Conservation (phyloP, 106 monocot genomes). For the Narthecium ossifragum region DNA sequence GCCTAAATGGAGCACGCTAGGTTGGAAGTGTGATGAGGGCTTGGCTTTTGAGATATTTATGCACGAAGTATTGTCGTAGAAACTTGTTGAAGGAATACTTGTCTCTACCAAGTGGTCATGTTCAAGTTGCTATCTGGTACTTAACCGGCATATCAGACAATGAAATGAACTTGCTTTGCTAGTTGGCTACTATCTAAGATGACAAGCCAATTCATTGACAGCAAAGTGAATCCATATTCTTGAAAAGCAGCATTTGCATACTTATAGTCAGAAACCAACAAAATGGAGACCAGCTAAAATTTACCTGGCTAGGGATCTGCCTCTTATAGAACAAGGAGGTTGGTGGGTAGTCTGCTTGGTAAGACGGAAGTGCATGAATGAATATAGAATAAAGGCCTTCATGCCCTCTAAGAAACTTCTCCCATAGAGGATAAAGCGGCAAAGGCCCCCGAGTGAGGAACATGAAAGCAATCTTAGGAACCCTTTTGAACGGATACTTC, state of each 20-base stretch:
- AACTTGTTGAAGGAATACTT: too few relatives aligned
- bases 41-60: too few relatives aligned
- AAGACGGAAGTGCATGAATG: slow-evolving; percentile 46
- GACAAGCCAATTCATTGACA: background rate
- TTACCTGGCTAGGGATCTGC: slow-evolving; percentile 1
- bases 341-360: slow-evolving; percentile 2
- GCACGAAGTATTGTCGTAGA: too few relatives aligned
- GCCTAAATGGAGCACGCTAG: too few relatives aligned
- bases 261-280: background rate
- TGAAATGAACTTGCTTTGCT: too few relatives aligned
- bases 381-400: slow-evolving; percentile 41
- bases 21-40: too few relatives aligned
- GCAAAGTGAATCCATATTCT: background rate
- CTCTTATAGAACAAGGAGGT: background rate
- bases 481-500: slow-evolving; percentile 46
- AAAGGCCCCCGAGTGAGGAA: slow-evolving; percentile 40
- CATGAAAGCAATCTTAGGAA: slow-evolving; percentile 62
- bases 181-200: too few relatives aligned
- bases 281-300: too few relatives aligned
- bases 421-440: slow-evolving; percentile 54
- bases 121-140: too few relatives aligned
- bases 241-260: background rate
- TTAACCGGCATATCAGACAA: background rate
- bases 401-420: slow-evolving; percentile 42
- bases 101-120: too few relatives aligned